Evolutionary conservation across 306 rosid species (phyloP).

Genomic region (Sindora glabra): DNA sequence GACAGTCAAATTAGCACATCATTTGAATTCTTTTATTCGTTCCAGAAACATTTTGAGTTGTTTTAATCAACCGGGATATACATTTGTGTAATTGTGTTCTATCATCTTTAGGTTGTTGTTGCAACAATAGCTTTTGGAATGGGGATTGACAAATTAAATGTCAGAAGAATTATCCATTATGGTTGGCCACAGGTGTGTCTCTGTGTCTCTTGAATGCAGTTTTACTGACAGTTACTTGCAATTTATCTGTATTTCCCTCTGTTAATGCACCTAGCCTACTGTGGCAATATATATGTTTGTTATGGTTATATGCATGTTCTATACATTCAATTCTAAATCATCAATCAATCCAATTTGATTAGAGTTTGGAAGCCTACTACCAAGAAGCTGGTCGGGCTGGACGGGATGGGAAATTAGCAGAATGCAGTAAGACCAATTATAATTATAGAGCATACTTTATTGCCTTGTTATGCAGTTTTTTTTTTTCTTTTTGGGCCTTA

Average conservation of each 20-base stretch:
- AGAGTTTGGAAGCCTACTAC: slow-evolving; percentile 96
- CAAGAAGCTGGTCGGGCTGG: slow-evolving; percentile 99
- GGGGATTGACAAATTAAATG: slow-evolving; percentile 92
- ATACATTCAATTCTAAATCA: background rate
- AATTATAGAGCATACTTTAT: background rate
- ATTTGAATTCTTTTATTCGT: background rate
- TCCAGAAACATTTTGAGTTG: background rate
- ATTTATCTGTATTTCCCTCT: slow-evolving; percentile 7
- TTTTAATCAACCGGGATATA: background rate
- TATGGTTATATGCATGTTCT: background rate
- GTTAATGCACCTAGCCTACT: background rate
- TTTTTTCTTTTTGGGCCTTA: background rate
- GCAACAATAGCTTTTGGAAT: slow-evolving; percentile 98
- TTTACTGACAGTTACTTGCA: background rate
- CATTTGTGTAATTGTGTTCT: background rate
- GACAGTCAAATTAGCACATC: too few species aligned
- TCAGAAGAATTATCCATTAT: slow-evolving; percentile 87
- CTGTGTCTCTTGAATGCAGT: slow-evolving; percentile 13
- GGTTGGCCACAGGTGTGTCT: slow-evolving; percentile 95
- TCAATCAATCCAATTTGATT: slow-evolving; percentile 11
- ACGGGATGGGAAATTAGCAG: slow-evolving; percentile 85
- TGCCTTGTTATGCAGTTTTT: background rate
- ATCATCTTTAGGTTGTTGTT: slow-evolving; percentile 66
- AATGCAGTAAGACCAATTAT: slow-evolving; percentile 59
- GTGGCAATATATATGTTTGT: background rate